These are phyloP conservation scores for Aureobasidium subglaciale DNA, from an alignment of 2,329 filamentous ascomycete species.

Conservation along the genomic window DNA sequence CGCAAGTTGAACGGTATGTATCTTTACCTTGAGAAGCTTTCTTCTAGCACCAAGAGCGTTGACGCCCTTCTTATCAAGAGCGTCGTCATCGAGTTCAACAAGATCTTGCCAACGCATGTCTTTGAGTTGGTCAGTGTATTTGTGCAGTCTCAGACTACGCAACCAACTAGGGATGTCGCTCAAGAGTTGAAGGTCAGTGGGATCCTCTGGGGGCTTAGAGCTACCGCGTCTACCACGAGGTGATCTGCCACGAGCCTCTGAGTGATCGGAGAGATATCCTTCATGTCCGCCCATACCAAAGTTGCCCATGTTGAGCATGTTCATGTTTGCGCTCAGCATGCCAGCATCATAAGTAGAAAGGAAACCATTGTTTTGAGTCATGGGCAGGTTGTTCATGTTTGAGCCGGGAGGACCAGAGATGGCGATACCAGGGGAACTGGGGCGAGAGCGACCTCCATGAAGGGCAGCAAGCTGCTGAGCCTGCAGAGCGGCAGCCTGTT, in stretches of 20 bases:
- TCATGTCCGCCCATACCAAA: slow-evolving; percentile 57
- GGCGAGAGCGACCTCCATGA: slow-evolving; percentile 70
- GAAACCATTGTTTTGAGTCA: slow-evolving; percentile 91
- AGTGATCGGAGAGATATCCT: slow-evolving; percentile 89
- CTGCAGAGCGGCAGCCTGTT: slow-evolving; percentile 46
- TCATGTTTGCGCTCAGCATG: slow-evolving; percentile 63
- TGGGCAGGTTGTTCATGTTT: slow-evolving; percentile 54
- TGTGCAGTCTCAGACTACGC: slow-evolving; percentile 87
- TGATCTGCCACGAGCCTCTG: slow-evolving; percentile 81
- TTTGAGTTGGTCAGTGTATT: slow-evolving; percentile 97
- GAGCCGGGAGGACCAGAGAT: slow-evolving; percentile 60
- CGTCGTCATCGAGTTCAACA: slow-evolving; percentile 85
- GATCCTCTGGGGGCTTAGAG: slow-evolving; percentile 96
- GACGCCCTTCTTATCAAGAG: slow-evolving; percentile 84
- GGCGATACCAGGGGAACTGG: slow-evolving; percentile 79
- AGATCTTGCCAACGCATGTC: slow-evolving; percentile 95
- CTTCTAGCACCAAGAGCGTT: slow-evolving; percentile 89
- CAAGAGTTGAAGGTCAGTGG: slow-evolving; percentile 80
- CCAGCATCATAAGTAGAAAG: slow-evolving; percentile 74
- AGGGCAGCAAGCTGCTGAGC: slow-evolving; percentile 77
- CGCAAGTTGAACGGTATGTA: no score
- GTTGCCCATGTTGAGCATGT: slow-evolving; percentile 56
- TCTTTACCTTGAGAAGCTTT: slow-evolving; percentile 87
- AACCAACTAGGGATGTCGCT: slow-evolving; percentile 97
- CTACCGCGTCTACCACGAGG: slow-evolving; percentile 86